Percentiles rank a stretch among this genome's conserved stretches.
Conservation (phyloP, 2,329 filamentous ascomycete genomes). For the Tolypocladium tropicale region DNA sequence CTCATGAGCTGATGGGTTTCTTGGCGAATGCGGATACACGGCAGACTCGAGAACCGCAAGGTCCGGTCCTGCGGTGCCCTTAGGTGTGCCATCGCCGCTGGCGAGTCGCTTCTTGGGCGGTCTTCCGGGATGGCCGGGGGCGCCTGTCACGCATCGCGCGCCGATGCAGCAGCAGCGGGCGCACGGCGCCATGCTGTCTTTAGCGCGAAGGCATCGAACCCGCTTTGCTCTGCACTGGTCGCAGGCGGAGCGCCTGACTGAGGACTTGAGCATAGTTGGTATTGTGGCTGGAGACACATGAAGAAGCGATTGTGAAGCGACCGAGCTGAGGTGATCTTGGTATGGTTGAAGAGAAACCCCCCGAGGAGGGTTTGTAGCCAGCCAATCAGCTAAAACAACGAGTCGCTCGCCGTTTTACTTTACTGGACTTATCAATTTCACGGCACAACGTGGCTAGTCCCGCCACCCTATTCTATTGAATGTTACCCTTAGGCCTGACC, state of each 20-base stretch:
- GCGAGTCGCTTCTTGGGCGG: constrained; percentile 6
- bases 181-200: constrained; percentile 8
- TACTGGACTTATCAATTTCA: too few species aligned
- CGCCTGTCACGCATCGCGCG: constrained; percentile 8
- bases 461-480: too few species aligned
- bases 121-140: constrained; percentile 9
- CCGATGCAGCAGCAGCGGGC: constrained; percentile 9
- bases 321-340: background rate
- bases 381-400: too few species aligned
- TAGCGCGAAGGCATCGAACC: constrained; percentile 10
- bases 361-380: too few species aligned
- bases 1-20: constrained; percentile 2
- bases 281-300: background rate
- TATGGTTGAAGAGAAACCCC: too few species aligned
- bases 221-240: constrained; percentile 13
- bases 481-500: background rate
- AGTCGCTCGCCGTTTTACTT: too few species aligned
- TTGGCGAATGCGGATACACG: background rate
- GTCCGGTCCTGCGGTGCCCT: constrained; percentile 1
- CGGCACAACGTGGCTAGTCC: too few species aligned
- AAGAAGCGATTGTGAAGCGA: background rate
- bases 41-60: background rate
- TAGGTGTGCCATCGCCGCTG: background rate
- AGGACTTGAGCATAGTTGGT: constrained; percentile 1
- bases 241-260: constrained; percentile 11